Base-by-base conservation (phyloP, 495 filamentous ascomycete genomes). In the Neurospora sublineolata region DNA sequence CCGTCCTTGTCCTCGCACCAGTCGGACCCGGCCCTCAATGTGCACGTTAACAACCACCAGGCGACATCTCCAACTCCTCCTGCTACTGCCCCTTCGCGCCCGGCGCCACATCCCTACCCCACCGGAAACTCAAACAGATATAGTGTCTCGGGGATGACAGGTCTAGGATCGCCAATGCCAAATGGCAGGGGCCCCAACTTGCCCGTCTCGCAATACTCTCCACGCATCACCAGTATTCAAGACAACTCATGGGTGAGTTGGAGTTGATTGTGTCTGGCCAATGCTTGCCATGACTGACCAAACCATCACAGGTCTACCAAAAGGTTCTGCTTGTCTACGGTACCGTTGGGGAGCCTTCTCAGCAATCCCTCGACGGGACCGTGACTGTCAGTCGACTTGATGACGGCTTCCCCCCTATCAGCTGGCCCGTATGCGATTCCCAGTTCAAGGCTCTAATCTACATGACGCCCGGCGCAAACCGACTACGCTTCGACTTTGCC, bases 371-470 rank as follows among this genome's bases (percentile, higher is more conserved):
- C 70, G 94, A 97, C 76, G 95, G 95, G 68, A 90, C 80, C 40
- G 74, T 98, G 64, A 94, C 89, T 9, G 87, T 97, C 70, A 89
- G 84, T 76, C 92, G 95, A 71, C 89, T 93, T 73, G 89, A 96
- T 77, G 93, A 97, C 78, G 88, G 82, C 74, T 95, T 96, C 75
- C 93, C 94, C 11, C 83, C 91, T 9, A 91, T 88, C 16, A 81
- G 83, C 46, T 97, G 93, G 93, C 94, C 93, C 20, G 94, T 97
- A 10, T 89, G 85, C 76, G 89, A 92, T 44, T 95, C 92, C 3
- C 88, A 92, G 79, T 97, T 97, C 83, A 97, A 97, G 82, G 91
- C 91, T 9, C 84, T 97, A 40, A 85, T 97, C 12, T 92, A 97
- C 78, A 86, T 97, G n/a, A 86, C 89, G 72, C 93, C 94, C 0